Conservation (phyloP, 2,329 filamentous ascomycete species). For the Lecanicillium sp. region DNA sequence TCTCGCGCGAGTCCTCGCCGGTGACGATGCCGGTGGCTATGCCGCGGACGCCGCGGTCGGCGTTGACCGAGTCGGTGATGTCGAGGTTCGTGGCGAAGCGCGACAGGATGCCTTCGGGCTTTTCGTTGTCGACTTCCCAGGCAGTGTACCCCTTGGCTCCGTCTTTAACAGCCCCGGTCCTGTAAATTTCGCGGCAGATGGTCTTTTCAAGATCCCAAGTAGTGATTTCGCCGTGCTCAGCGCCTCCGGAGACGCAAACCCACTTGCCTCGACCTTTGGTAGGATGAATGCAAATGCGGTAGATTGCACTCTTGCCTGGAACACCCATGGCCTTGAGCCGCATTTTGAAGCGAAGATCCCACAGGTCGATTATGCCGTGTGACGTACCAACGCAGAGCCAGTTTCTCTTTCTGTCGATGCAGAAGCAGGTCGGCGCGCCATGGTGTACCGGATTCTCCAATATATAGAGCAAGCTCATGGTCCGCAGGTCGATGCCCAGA, state of each 20-base stretch:
- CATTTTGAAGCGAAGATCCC: constrained; percentile 93
- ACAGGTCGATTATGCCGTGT: constrained; percentile 86
- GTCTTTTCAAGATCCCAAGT: constrained; percentile 94
- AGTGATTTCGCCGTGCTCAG: constrained; percentile 79
- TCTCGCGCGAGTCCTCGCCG: constrained; percentile 61
- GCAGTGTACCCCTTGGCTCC: constrained; percentile 65
- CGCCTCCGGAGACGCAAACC: constrained; percentile 85
- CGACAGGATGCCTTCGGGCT: constrained; percentile 76
- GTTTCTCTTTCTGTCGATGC: constrained; percentile 75
- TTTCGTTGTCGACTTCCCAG: constrained; percentile 86
- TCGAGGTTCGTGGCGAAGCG: constrained; percentile 76
- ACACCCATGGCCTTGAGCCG: constrained; percentile 84
- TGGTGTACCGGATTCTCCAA: constrained; percentile 87
- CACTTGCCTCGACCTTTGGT: constrained; percentile 72
- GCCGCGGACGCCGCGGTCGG: constrained; percentile 65
- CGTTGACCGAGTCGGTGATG: constrained; percentile 45
- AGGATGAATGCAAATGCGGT: constrained; percentile 73
- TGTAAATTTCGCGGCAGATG: constrained; percentile 82
- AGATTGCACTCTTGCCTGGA: constrained; percentile 71
- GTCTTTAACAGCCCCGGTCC: constrained; percentile 58
- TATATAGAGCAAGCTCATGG: constrained; percentile 74
- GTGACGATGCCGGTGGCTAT: constrained; percentile 71
- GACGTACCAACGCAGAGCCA: constrained; percentile 91
- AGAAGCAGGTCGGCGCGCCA: constrained; percentile 86
- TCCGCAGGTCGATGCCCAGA: constrained; percentile 77